Evolutionary conservation across 1,139 yeast species (phyloP).

Genomic region (Hemisphaericaspora xylanilytica): DNA sequence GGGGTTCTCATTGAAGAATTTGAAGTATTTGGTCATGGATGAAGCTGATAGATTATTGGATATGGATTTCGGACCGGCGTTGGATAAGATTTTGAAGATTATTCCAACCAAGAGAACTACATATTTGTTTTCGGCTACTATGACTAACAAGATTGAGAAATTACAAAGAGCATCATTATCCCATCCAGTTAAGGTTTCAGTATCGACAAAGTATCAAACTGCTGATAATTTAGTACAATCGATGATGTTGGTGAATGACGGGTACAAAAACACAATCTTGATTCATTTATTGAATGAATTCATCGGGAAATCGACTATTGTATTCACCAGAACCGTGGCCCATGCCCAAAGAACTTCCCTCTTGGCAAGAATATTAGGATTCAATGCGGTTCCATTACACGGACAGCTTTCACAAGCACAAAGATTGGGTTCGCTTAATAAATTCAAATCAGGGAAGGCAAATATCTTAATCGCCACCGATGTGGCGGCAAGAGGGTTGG

Average conservation of each 20-base stretch:
- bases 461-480: conserved; percentile 91
- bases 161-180: conserved; percentile 88
- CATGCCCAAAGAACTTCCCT: conserved; percentile 90
- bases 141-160: conserved; percentile 93
- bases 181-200: conserved; percentile 90
- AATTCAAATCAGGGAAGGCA: conserved; percentile 83
- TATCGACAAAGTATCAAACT: conserved; percentile 83
- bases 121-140: conserved; percentile 90
- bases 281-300: conserved; percentile 79
- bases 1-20: conserved; percentile 78
- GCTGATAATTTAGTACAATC: conserved; percentile 90
- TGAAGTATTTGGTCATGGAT: conserved; percentile 88
- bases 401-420: conserved; percentile 93
- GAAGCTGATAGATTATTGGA: conserved; percentile 96
- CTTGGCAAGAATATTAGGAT: conserved; percentile 76
- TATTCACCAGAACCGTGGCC: conserved; percentile 93
- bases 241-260: conserved; percentile 89
- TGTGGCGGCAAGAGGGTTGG: conserved; percentile 97
- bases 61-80: conserved; percentile 95
- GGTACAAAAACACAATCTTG: conserved; percentile 84
- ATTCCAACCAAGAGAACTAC: conserved; percentile 88
- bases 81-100: conserved; percentile 79
- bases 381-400: conserved; percentile 88
- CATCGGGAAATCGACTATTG: conserved; percentile 82
- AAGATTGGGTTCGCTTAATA: conserved; percentile 87